Base-by-base conservation (phyloP, 495 filamentous ascomycete genomes). In the Jackrogersella multiformis region DNA sequence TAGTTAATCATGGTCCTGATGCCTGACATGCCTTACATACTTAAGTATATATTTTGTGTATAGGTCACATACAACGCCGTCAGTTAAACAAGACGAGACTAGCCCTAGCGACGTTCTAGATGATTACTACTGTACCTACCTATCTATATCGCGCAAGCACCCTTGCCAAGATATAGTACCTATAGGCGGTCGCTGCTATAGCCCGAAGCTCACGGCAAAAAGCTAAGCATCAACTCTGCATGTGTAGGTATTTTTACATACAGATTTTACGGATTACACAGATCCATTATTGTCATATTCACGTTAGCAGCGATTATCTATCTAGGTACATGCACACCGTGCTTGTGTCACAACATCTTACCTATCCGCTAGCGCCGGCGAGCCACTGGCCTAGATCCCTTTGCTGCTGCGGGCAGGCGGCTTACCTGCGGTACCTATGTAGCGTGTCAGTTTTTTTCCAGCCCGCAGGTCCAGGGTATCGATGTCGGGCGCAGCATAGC, bases 371-470 rank as follows among this genome's bases (percentile, higher is more conserved):
- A 62, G 51, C 48, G 52, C 51, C 52, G 38, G 53, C 2, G 35
- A 44, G 49, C 46, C n/a, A 23, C 54, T 55, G 55, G 52, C 39
- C 66, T 69, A 64, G 46, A 49, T 38, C 30, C 41, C 38, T 61
- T 38, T 38, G 39, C 9, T 32, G 5, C 64, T 52, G 66, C 66
- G 42, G 18, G 60, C 15, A 49, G 49, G 42, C 54, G 44, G 54
- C 54, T 60, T 60, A 42, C 48, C 41, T 46, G 58, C 32, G 16
- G 55, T 60, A 42, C 48, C 41, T 46, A 53, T 23, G 16, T 23
- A 20, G 38, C 39, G 60, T 46, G 12, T 32, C 39, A 16, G 39
- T 34, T 53, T 42, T n/a, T n/a, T n/a, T n/a, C n/a, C 49, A 23
- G 23, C 24, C 49, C 56, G 30, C 13, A 8, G 28, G 46, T 6